These are phyloP conservation scores for Lactarius trivialis DNA, from an alignment of 768 basidiomycete genomes.

Conservation along the genomic window DNA sequence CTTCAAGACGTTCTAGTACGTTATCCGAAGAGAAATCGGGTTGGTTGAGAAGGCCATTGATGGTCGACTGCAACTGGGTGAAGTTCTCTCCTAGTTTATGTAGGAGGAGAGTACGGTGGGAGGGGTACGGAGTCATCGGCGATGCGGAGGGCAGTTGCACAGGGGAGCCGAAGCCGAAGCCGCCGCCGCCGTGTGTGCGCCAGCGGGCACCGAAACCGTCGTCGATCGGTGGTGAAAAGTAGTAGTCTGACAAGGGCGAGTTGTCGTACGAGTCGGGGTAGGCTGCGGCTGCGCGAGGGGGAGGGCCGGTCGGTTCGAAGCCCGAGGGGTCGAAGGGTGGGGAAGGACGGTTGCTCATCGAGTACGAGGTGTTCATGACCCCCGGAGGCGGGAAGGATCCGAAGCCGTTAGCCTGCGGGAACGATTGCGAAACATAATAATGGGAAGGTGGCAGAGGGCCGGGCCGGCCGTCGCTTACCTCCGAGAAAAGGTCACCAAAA, in stretches of 20 bases:
- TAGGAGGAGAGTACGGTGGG: constrained; percentile 10
- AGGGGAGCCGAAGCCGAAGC: constrained; percentile 9
- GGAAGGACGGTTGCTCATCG: constrained; percentile 8
- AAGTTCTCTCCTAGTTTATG: no score
- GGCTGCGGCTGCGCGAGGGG: neutral
- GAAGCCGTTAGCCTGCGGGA: neutral
- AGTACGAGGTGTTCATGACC: constrained; percentile 8
- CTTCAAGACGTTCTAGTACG: no score
- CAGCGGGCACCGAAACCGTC: constrained; percentile 4
- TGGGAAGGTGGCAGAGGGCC: constrained; percentile 12
- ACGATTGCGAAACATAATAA: constrained; percentile 8
- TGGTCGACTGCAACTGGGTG: no score
- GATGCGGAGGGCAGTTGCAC: constrained; percentile 11
- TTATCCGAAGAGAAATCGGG: no score
- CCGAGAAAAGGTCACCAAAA: constrained; percentile 6
- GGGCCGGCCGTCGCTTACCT: constrained; percentile 20
- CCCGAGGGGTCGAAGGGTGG: neutral
- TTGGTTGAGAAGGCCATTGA: no score
- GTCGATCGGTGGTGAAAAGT: constrained; percentile 7
- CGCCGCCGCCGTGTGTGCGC: constrained; percentile 19
- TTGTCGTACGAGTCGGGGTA: constrained; percentile 18
- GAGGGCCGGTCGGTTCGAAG: constrained; percentile 1
- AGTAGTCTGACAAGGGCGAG: constrained; percentile 19
- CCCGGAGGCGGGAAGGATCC: constrained; percentile 6
- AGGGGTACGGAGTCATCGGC: constrained; percentile 18